Base-by-base conservation (phyloP, 345 rosid species). In the Barbarea vulgaris region DNA sequence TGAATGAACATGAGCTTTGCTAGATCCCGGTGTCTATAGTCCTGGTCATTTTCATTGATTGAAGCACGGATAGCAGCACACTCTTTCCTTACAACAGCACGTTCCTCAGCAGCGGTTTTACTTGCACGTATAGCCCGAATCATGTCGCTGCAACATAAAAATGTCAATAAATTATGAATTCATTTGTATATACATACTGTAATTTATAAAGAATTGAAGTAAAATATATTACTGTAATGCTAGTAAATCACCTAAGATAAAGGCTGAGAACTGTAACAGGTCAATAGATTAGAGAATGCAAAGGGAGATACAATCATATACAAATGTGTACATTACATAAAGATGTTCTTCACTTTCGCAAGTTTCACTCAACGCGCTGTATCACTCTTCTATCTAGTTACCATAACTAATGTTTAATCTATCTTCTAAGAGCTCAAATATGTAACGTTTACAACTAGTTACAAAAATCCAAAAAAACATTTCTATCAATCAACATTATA, bases 1-100 rank as follows among this genome's bases (percentile, higher is more conserved):
- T 94, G 98, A 77, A 94, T 94, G 72, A 94, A 94, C 98, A 94
- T 94, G 72, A 94, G 98, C 84, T 94, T 94, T 22, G 97, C 99
- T 59, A 91, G 85, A 83, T 94, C 90, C 21, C 93, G 89, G 75
- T 94, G 99, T 47, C 97, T 84, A 61, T 88, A 90, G 53, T 94
- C 97, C 17, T 81, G 91, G 73, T 92, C 99, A 77, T 90, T 94
- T 70, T 92, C 97, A 77, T 86, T 92, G 34, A 94, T 87, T 46
- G 97, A 67, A 75, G 93, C 91, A 72, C 97, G 93, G 74, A 94
- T 94, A 21, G 90, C 93, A 44, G 96, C 97, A 82, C 97, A 91
- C 75, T 94, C 98, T 80, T 94, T 94, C 80, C 98, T 86, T 58
- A 94, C 92, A 72, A 94, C 97, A 33, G 87, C 99, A 67, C 96